Evolutionary conservation across 371 early-diverging fungal species (phyloP).

Genomic region (Apophysomyces variabilis): DNA sequence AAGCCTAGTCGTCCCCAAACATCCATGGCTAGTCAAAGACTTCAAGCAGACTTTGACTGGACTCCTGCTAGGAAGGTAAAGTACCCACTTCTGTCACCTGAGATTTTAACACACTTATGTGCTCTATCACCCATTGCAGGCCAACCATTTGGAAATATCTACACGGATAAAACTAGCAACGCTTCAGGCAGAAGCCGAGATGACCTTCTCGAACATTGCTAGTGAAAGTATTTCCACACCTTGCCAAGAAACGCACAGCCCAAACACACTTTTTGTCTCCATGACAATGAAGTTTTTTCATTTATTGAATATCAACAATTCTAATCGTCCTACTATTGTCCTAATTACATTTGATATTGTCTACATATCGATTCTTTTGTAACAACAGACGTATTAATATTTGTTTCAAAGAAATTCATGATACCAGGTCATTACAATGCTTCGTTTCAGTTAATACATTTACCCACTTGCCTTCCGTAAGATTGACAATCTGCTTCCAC

Average conservation of each 20-base stretch:
- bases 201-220: conserved; percentile 3
- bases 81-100: background rate
- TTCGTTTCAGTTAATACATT: background rate
- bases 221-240: conserved; percentile 1
- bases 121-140: background rate
- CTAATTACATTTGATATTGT: background rate
- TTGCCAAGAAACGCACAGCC: background rate
- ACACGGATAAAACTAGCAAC: background rate
- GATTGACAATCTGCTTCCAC: background rate
- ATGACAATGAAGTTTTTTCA: background rate
- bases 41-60: background rate
- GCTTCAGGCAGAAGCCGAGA: background rate
- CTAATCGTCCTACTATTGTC: background rate
- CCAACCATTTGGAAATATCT: background rate
- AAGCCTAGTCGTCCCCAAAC: background rate
- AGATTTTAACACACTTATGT: background rate
- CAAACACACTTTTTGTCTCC: background rate
- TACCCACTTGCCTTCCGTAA: background rate
- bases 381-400: background rate
- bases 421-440: background rate
- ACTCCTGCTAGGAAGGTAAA: background rate
- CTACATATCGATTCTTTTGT: background rate
- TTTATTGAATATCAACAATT: background rate
- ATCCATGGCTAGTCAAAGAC: background rate
- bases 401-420: background rate